Conservation (phyloP, 129 eudicot genomes). For the Cynara cardunculus region DNA sequence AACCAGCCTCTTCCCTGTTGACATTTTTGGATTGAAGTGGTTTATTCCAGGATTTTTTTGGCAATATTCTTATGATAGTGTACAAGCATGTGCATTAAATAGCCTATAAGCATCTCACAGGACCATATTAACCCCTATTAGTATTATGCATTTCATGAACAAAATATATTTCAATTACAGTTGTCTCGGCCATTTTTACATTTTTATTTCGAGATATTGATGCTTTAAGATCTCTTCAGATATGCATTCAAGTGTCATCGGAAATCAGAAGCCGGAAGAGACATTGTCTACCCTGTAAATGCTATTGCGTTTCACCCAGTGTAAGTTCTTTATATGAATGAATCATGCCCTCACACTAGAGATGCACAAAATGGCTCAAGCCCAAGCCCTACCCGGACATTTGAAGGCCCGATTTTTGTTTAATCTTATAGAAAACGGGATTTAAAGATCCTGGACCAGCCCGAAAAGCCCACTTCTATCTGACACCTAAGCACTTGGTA, state of each 20-base stretch:
- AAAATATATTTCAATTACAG: not conserved
- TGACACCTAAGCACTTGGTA: not conserved
- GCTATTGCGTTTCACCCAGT: conserved; percentile 93
- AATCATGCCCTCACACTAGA: not conserved
- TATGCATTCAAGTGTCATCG: conserved; percentile 95
- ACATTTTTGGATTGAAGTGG: too few species aligned
- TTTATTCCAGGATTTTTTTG: not conserved
- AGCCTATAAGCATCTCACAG: not conserved
- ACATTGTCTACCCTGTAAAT: conserved; percentile 89
- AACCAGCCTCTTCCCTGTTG: too few species aligned
- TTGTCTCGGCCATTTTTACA: not conserved
- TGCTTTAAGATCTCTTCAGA: conserved; percentile 37
- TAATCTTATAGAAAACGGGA: not conserved
- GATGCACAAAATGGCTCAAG: not conserved
- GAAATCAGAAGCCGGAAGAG: conserved; percentile 90
- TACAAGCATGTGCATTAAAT: not conserved
- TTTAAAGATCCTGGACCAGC: not conserved
- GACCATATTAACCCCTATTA: not conserved
- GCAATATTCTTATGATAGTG: not conserved
- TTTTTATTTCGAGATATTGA: not conserved
- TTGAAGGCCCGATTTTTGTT: not conserved
- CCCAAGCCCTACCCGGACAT: not conserved
- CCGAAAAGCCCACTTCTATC: not conserved
- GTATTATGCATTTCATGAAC: not conserved
- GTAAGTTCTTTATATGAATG: conserved; percentile 36